Base-by-base conservation (phyloP, 495 filamentous ascomycete species). In the Penicillium mononematosum region DNA sequence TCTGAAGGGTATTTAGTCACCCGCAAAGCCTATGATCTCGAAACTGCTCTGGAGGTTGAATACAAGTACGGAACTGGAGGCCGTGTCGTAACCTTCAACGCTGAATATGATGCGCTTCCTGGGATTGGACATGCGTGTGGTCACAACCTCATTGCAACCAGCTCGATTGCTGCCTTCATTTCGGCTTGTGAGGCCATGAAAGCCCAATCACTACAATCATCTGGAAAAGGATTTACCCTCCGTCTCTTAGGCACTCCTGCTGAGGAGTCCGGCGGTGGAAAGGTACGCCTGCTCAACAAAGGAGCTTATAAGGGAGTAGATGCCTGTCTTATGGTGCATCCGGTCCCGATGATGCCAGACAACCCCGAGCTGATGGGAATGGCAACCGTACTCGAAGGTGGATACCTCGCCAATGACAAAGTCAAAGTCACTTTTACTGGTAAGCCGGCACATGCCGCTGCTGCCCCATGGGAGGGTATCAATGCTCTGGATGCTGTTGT, bases 401-500 rank as follows among this genome's bases (percentile, higher is more conserved):
- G 75, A 20, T 80, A 78, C 60, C 68, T 83, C 5, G 81, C 82
- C 50, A 83, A 80, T 52, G 68, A 82, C 60, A 83, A 83, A 62
- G 70, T 81, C 54, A 68, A 65, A 19, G 64, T 72, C 1, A 72
- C 62, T 4, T 77, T 81, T 51, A 75, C 65, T 1, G 83, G 82
- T 2, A 74, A 76, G 29, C 73, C 80, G 6, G 72, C 82, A 3
- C 82, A 85, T 56, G 83, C 84, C 0, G 85, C 83, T 1, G 81
- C 79, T 4, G 76, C 75, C n/a, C 86, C 85, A 0, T 88, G 85
- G 85, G 71, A 81, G 19, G 85, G 85, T 0, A 75, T 87, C 57
- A 89, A 89, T 60, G 85, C 85, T 0, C 75, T 88, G 0, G 86
- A 88, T 59, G 86, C 84, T 0, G 72, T 87, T 3, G 77, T 88